Base-by-base conservation (phyloP, 2,329 filamentous ascomycete species). In the Neofusicoccum umdonicola region DNA sequence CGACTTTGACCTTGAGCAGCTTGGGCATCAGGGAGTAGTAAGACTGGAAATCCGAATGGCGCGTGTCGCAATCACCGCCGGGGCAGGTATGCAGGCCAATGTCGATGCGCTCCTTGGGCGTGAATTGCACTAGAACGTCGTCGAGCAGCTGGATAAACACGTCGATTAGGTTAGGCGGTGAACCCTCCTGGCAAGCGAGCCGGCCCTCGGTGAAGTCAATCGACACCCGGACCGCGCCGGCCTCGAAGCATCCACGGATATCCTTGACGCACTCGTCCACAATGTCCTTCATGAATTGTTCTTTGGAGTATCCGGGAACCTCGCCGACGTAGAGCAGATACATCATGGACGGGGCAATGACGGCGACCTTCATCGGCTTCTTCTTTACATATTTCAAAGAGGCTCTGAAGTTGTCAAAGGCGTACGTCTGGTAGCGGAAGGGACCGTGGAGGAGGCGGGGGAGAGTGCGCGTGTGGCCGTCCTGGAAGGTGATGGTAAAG, bases 161-260 rank as follows among this genome's bases (percentile, higher is more conserved):
- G 61, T 63, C 61, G 22, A 63, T 63, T 41, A 63, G 31, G 12
- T 63, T 56, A 9, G 61, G 61, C 8, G 61, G 61, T 15, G 61
- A 63, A 4, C 61, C 61, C 8, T 45, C 61, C 51, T 63, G 61
- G 50, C 61, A 63, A 12, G 61, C 61, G 48, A 63, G 51, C 4
- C 61, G 61, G 9, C 61, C 61, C 51, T 63, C 61, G 50, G 61
- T 63, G 41, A 63, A 63, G 51, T 63, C 61, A n/a, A 63, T 63
- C 11, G 61, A 63, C 9, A 63, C 61, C 5, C 61, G 61, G 4
- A 63, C 61, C n/a, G 61, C 61, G 13, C 61, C 61, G 50, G 48
- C 50, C 17, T 52, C 50, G 41, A 63, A 63, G 61, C 61, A 63
- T 15, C 61, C 61, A 2, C 61, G 61, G 22, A 63, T 56, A 17